Conservation (phyloP, 1,284 basidiomycete genomes). For the Rhodotorula sp. region DNA sequence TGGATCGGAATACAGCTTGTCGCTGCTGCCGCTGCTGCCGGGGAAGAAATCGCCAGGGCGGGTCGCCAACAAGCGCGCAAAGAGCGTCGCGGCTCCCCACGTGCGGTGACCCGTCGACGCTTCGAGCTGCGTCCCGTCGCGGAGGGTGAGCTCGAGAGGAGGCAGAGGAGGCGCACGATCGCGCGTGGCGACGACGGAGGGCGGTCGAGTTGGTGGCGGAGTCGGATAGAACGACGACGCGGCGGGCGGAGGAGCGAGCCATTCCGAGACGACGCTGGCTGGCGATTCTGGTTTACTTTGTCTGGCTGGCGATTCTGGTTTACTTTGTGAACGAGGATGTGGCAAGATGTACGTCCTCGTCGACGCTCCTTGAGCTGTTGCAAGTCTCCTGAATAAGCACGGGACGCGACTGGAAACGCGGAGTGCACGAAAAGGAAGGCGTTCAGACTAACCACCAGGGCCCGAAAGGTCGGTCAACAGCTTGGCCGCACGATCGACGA, state of each 20-base stretch:
- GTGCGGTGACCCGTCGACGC: conserved; percentile 35
- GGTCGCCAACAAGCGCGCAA: conserved; percentile 15
- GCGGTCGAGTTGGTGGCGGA: neutral
- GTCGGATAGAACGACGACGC: neutral
- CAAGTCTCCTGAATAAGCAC: neutral
- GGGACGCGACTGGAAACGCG: no score
- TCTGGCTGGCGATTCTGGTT: neutral
- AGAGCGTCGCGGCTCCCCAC: conserved; percentile 27
- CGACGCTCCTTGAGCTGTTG: conserved; percentile 12
- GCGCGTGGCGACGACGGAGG: neutral
- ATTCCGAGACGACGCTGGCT: neutral
- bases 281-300: accelerated
- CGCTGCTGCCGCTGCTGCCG: neutral
- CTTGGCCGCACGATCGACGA: conserved; percentile 12
- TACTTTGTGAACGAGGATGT: accelerated
- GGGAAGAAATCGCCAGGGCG: conserved; percentile 9
- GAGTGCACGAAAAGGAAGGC: neutral
- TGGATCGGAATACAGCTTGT: neutral
- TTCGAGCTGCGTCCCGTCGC: conserved; percentile 24
- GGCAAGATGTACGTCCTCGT: conserved; percentile 19
- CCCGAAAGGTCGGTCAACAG: conserved; percentile 19
- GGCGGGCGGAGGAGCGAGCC: neutral
- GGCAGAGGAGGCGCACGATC: neutral
- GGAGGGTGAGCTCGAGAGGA: conserved; percentile 14
- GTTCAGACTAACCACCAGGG: neutral